phyloP scores from a whole-genome alignment of 2,329 filamentous ascomycete species.

The Colletotrichum nymphaeae region DNA sequence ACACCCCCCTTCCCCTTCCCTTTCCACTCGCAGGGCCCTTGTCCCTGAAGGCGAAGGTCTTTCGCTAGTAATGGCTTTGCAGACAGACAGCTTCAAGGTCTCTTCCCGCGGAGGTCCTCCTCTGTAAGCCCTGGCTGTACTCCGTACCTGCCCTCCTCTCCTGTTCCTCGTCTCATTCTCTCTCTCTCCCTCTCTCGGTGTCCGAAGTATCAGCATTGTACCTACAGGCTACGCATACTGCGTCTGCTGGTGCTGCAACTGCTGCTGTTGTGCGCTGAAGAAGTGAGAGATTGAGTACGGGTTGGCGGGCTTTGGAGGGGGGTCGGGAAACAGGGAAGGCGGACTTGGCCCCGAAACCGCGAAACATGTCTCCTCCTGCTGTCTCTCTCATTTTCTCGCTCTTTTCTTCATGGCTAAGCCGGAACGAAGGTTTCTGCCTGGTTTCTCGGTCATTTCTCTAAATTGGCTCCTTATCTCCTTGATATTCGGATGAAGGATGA shows the following conservation, averaged over 20 bases:
- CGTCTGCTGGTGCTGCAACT: not conserved
- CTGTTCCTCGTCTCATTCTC: too few relatives aligned
- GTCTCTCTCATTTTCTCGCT: not conserved
- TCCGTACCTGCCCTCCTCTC: not conserved
- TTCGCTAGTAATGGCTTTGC: slow-evolving; percentile 17
- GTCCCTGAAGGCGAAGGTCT: slow-evolving; percentile 14
- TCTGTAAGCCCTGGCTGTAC: not conserved
- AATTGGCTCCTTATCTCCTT: not conserved
- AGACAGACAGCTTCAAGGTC: not conserved
- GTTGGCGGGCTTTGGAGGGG: too few relatives aligned
- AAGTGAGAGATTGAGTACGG: not conserved
- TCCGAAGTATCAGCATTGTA: not conserved
- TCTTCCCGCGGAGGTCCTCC: not conserved
- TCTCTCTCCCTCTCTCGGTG: not conserved
- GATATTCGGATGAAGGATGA: not conserved
- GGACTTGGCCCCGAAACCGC: not conserved
- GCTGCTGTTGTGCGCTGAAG: not conserved
- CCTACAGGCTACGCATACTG: not conserved
- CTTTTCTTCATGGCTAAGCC: not conserved
- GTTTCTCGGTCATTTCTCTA: not conserved
- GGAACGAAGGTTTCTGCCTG: not conserved
- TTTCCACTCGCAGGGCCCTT: not conserved
- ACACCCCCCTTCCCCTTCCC: not conserved
- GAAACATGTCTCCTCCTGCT: not conserved
- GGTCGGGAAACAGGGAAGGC: not conserved